Conservation (phyloP, 2,329 filamentous ascomycete genomes). For the Bipolaris sorokiniana region DNA sequence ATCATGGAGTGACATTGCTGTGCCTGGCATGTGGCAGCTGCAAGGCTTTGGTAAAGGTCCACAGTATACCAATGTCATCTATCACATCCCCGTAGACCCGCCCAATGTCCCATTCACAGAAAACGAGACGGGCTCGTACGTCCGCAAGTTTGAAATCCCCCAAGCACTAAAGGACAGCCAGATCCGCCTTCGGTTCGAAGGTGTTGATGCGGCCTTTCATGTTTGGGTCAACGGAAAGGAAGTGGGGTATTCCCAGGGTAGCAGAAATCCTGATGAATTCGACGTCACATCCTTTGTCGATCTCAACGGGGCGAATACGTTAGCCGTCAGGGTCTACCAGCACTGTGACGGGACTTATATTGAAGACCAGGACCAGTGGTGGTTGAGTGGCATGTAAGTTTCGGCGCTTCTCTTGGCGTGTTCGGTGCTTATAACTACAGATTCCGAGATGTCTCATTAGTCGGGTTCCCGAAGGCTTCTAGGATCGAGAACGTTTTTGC, state of each 20-base stretch:
- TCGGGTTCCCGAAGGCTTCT: slow-evolving; percentile 60
- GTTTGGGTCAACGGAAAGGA: slow-evolving; percentile 69
- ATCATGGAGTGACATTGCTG: slow-evolving; percentile 61
- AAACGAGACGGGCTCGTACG: slow-evolving; percentile 70
- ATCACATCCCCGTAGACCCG: slow-evolving; percentile 69
- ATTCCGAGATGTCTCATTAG: slow-evolving; percentile 69
- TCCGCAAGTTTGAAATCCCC: slow-evolving; percentile 62
- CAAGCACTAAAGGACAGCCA: slow-evolving; percentile 58
- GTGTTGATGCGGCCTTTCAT: slow-evolving; percentile 74
- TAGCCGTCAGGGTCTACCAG: slow-evolving; percentile 72
- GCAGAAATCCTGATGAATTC: slow-evolving; percentile 72
- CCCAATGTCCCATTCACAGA: slow-evolving; percentile 65
- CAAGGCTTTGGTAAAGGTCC: slow-evolving; percentile 69
- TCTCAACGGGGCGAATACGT: slow-evolving; percentile 56
- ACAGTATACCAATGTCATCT: slow-evolving; percentile 72
- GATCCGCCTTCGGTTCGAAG: slow-evolving; percentile 70
- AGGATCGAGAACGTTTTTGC: slow-evolving; percentile 66
- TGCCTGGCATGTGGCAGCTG: slow-evolving; percentile 73
- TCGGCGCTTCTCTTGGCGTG: background rate
- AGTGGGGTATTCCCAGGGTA: slow-evolving; percentile 72
- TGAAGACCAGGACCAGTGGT: slow-evolving; percentile 74
- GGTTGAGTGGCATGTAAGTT: slow-evolving; percentile 61
- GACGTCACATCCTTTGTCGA: slow-evolving; percentile 64
- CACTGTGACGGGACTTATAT: slow-evolving; percentile 73
- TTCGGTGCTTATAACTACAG: slow-evolving; percentile 52